phyloP scores from a whole-genome alignment of 192 early-diverging fungal species.

The Podila clonocystis region DNA sequence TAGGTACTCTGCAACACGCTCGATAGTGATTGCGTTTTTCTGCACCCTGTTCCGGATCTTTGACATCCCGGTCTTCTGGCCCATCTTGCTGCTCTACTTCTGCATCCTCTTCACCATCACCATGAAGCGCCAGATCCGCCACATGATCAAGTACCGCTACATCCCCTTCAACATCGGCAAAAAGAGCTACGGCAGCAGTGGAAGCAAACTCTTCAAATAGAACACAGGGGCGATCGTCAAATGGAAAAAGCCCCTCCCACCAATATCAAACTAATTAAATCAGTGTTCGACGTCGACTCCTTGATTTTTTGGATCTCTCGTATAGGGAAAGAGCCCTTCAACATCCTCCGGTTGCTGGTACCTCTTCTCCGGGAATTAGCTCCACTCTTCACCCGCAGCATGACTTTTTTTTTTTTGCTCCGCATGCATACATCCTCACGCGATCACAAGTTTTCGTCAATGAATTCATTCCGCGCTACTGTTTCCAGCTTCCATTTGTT shows the following conservation, averaged over 20 bases:
- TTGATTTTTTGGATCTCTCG: no score
- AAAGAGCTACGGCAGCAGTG: conserved; percentile 63
- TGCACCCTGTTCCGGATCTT: conserved; percentile 91
- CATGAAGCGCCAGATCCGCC: conserved; percentile 96
- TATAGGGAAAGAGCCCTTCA: no score
- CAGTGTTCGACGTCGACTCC: no score
- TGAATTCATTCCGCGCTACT: no score
- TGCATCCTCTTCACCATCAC: conserved; percentile 92
- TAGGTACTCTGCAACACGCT: conserved; percentile 86
- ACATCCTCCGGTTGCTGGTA: no score
- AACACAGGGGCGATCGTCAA: background rate
- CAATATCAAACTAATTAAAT: background rate
- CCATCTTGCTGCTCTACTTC: conserved; percentile 97
- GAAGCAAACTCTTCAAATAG: conserved; percentile 5
- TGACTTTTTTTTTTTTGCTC: no score
- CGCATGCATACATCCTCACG: no score
- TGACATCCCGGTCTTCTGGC: conserved; percentile 99
- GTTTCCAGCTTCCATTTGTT: no score
- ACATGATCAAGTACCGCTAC: conserved; percentile 97
- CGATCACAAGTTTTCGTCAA: no score
- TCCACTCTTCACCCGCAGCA: no score
- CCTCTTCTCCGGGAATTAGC: no score
- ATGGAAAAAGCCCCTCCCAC: background rate
- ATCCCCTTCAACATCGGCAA: conserved; percentile 88
- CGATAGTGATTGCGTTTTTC: conserved; percentile 81